phyloP scores from a whole-genome alignment of 805 yeast species.

The Myxozyma lipomycoides region DNA sequence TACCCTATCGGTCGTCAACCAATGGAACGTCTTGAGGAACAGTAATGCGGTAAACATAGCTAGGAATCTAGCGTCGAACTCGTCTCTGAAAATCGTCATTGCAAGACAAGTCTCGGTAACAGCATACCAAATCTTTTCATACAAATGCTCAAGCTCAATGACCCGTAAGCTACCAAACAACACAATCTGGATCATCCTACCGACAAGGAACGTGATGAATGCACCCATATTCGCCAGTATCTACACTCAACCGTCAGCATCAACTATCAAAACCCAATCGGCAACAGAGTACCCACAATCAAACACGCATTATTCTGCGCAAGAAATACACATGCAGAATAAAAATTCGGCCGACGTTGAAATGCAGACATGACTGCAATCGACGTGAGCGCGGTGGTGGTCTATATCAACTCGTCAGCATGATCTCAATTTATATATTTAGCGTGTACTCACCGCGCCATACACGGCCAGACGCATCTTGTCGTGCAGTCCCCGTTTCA shows the following conservation, averaged over 20 bases:
- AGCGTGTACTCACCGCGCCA: conserved; percentile 27
- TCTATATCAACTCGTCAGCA: conserved; percentile 22
- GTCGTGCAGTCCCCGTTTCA: neutral
- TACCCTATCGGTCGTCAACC: conserved; percentile 58
- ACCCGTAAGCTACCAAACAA: conserved; percentile 73
- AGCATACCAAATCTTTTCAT: conserved; percentile 61
- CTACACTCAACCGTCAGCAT: conserved; percentile 21
- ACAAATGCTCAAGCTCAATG: conserved; percentile 70
- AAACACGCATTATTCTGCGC: conserved; percentile 51
- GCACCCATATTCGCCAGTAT: conserved; percentile 30
- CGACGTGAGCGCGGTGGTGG: conserved; percentile 40
- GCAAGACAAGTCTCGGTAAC: conserved; percentile 57
- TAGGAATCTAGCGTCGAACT: conserved; percentile 46
- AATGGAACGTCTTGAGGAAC: conserved; percentile 66
- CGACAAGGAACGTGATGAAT: conserved; percentile 37
- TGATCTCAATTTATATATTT: neutral
- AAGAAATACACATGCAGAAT: conserved; percentile 48
- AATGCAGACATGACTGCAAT: conserved; percentile 42
- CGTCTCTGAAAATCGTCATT: conserved; percentile 50
- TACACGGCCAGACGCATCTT: conserved; percentile 32
- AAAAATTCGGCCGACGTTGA: conserved; percentile 46
- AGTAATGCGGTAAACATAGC: conserved; percentile 43
- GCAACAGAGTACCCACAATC: conserved; percentile 36
- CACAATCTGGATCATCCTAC: conserved; percentile 48
- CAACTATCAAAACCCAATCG: neutral